phyloP scores from a whole-genome alignment of 2,329 filamentous ascomycete genomes.

The Fusarium sublunatum region DNA sequence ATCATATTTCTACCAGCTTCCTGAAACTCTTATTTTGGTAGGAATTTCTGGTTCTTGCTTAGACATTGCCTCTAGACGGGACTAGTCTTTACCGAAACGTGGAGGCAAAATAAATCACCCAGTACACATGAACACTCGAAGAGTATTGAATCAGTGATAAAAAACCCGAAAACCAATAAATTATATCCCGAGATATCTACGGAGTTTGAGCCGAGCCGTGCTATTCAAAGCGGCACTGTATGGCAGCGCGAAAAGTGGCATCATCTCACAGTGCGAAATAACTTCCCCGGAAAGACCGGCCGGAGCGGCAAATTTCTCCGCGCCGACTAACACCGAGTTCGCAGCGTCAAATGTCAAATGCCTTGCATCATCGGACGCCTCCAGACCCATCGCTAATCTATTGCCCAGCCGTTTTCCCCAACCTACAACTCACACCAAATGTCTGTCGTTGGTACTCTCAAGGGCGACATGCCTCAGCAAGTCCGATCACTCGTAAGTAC shows the following conservation, averaged over 20 bases:
- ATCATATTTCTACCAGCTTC: no score
- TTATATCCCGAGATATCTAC: constrained; percentile 20
- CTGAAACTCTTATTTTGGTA: no score
- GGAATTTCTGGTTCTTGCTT: no score
- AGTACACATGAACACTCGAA: no score
- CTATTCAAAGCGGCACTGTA: constrained; percentile 12
- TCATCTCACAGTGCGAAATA: constrained; percentile 1
- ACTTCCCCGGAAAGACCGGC: constrained; percentile 19
- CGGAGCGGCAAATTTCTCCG: constrained; percentile 51
- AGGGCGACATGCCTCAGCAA: constrained; percentile 68
- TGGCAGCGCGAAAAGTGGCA: accelerated
- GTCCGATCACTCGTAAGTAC: constrained; percentile 65
- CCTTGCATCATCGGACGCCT: constrained; percentile 46
- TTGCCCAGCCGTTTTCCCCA: constrained; percentile 19
- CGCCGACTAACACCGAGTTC: constrained; percentile 51
- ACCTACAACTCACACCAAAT: constrained; percentile 51
- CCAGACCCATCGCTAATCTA: constrained; percentile 39
- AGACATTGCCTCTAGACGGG: no score
- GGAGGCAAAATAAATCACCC: no score
- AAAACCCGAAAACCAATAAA: background rate
- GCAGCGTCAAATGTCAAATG: constrained; percentile 40
- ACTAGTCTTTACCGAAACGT: no score
- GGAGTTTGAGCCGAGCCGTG: constrained; percentile 5
- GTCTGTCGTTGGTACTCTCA: constrained; percentile 55
- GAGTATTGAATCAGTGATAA: no score